Base-by-base conservation (phyloP, 31 red algal genomes). In the Asparagopsis taxiformis region DNA sequence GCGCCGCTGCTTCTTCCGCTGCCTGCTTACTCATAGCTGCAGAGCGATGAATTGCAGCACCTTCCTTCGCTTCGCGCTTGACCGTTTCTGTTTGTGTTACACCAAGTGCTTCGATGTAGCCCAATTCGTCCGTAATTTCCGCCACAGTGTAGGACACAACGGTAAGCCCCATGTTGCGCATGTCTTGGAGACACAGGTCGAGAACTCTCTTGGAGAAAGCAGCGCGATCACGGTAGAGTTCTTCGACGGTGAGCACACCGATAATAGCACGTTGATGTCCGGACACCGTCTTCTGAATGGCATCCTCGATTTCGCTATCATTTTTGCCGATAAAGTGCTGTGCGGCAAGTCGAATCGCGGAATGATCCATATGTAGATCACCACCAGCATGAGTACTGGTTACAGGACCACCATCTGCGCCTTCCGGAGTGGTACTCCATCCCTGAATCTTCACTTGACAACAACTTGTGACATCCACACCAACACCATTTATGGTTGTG, bases 211-310 rank as follows among this genome's bases (percentile, higher is more conserved):
- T 59, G 30, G 79, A 77, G 39, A 92, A 92, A 6, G 88, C 68
- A 15, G 54, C 72, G n/a, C 79, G 79, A 23, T 92, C 88, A 6
- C 80, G 53, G 34, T 82, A 75, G 8, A 92, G 58, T 55, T 80
- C 75, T 35, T 92, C 88, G 1, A 92, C 88, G 19, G 88, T 81
- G 19, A 92, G 80, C 0, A 48, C 64, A 48, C 88, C 79, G 31
- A 92, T 82, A 36, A 92, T 92, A 11, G 88, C 72, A 1, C 88
- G 72, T 71, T 92, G 79, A 43, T 92, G 88, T 0, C 88, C 88
- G 13, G 80, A 56, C 6, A 92, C 36, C 4, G 88, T 82, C 26
- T 64, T 80, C 39, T 75, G 60, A 33, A 92, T 84, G 10, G 79
- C 49, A 15, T 64, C 56, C 51, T 92, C 79, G 48, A 92, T 92